Conservation (phyloP, 495 filamentous ascomycete species). For the Hyaloscypha hepaticicola region DNA sequence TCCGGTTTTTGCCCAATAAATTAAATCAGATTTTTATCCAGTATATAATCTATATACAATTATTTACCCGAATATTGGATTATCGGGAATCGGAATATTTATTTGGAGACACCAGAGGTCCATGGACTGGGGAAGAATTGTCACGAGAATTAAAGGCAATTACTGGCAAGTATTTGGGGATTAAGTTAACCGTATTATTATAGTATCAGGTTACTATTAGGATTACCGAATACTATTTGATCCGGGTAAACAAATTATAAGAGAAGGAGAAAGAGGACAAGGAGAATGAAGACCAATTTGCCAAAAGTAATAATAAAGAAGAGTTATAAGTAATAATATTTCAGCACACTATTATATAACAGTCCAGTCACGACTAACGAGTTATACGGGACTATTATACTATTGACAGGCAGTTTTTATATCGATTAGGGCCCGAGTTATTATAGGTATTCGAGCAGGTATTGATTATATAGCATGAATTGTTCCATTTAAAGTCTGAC, state of each 20-base stretch:
- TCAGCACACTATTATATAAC: not conserved
- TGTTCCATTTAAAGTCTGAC: too few relatives aligned
- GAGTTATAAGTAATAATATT: not conserved
- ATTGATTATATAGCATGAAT: too few relatives aligned
- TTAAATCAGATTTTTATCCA: too few relatives aligned
- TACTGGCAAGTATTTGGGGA: not conserved
- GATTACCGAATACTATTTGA: not conserved
- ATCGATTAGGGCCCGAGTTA: too few relatives aligned
- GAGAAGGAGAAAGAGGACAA: not conserved
- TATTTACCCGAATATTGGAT: too few relatives aligned
- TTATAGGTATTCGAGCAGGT: too few relatives aligned
- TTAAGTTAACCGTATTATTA: not conserved
- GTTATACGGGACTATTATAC: too few relatives aligned
- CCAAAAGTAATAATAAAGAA: not conserved
- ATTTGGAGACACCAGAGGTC: conserved; percentile 1
- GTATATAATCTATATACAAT: too few relatives aligned
- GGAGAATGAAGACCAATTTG: not conserved
- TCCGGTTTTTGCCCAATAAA: too few relatives aligned
- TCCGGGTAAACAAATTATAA: not conserved
- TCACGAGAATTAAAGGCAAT: not conserved
- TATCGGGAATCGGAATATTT: too few relatives aligned
- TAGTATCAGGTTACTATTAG: not conserved
- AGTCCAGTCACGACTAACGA: too few relatives aligned
- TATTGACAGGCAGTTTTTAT: too few relatives aligned
- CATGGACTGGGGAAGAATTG: not conserved